Evolutionary conservation across 1,139 yeast genomes (phyloP).

Genomic region (Hansenula lynferdii): DNA sequence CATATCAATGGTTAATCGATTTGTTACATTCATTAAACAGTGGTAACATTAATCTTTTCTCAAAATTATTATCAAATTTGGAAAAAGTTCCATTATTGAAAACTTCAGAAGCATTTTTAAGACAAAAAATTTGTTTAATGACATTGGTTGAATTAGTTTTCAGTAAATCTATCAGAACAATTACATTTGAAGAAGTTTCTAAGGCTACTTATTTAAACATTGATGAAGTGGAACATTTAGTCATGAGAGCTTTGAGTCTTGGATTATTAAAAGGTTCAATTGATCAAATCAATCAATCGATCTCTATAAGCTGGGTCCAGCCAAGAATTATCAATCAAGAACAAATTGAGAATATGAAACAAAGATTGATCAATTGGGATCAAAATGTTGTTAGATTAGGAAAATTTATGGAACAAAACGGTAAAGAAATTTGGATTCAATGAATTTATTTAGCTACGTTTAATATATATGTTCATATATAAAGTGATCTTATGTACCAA

Average conservation of each 20-base stretch:
- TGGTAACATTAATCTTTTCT: conserved; percentile 69
- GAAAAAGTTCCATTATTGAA: conserved; percentile 57
- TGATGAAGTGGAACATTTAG: conserved; percentile 76
- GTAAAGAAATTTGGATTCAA: conserved; percentile 57
- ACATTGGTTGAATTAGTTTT: conserved; percentile 87
- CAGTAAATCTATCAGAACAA: conserved; percentile 65
- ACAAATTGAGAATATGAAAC: conserved; percentile 75
- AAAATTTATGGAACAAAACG: conserved; percentile 49
- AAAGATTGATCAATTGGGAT: conserved; percentile 76
- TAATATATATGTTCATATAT: conserved; percentile 1
- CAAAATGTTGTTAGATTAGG: conserved; percentile 64
- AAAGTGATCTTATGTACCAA: conserved; percentile 16
- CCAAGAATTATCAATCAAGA: conserved; percentile 83
- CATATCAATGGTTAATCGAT: conserved; percentile 70
- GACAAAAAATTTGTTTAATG: conserved; percentile 90
- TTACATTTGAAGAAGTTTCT: conserved; percentile 72
- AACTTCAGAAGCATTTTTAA: conserved; percentile 59
- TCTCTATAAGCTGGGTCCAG: conserved; percentile 90
- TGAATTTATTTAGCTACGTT: neutral
- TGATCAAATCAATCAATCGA: conserved; percentile 77
- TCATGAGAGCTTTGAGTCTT: conserved; percentile 86
- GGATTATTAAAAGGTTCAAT: conserved; percentile 81
- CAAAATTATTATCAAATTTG: conserved; percentile 39
- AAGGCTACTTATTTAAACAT: conserved; percentile 62
- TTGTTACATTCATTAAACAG: conserved; percentile 67